phyloP scores from a whole-genome alignment of 2,329 filamentous ascomycete genomes.

The Keithomyces neogunnii region DNA sequence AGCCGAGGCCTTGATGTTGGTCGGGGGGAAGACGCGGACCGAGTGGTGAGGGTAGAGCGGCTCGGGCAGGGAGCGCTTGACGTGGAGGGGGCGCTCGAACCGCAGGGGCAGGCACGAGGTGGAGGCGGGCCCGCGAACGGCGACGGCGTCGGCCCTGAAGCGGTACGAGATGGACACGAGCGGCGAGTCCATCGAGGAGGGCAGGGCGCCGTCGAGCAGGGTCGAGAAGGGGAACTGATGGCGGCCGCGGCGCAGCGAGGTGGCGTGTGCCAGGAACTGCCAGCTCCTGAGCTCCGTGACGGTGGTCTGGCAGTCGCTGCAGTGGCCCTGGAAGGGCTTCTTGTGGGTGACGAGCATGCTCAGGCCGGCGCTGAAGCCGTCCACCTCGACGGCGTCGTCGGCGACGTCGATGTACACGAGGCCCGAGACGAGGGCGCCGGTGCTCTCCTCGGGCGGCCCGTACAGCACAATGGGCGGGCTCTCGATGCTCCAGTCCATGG shows the following conservation, averaged over 20 bases:
- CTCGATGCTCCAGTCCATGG: conserved; percentile 59
- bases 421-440: conserved; percentile 78
- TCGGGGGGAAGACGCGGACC: conserved; percentile 90
- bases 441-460: conserved; percentile 64
- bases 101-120: conserved; percentile 35
- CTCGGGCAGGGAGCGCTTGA: conserved; percentile 69
- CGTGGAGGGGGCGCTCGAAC: conserved; percentile 58
- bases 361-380: conserved; percentile 65
- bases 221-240: conserved; percentile 87
- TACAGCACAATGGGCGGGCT: conserved; percentile 83
- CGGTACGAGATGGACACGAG: conserved; percentile 71
- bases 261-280: conserved; percentile 59
- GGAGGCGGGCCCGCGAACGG: conserved; percentile 45
- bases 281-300: conserved; percentile 69
- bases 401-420: conserved; percentile 67
- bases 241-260: conserved; percentile 41
- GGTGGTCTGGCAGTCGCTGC: conserved; percentile 65
- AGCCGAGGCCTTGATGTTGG: conserved; percentile 81
- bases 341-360: conserved; percentile 66
- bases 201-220: conserved; percentile 76
- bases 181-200: conserved; percentile 68
- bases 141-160: conserved; percentile 59
- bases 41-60: conserved; percentile 78
- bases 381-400: conserved; percentile 57
- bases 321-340: conserved; percentile 73